Evolutionary conservation across 2,329 filamentous ascomycete genomes (phyloP).

Genomic region (Ophiostoma quercus): DNA sequence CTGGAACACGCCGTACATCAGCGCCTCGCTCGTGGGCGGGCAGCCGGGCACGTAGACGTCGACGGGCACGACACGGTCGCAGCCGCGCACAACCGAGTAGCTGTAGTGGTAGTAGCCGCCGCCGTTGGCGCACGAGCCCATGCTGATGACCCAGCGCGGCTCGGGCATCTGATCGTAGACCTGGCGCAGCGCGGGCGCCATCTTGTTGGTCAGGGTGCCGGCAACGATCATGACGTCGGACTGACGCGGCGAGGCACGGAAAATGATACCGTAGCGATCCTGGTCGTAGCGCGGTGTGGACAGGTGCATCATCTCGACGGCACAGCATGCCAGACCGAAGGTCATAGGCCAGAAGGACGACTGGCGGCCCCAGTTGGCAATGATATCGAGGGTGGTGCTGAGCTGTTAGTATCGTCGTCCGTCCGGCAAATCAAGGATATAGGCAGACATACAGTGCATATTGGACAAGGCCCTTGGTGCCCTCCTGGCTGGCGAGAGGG

Average conservation of each 20-base stretch:
- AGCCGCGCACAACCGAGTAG: constrained; percentile 60
- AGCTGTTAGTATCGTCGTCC: constrained; percentile 20
- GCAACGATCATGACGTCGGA: constrained; percentile 93
- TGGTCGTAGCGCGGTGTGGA: constrained; percentile 86
- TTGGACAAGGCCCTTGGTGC: constrained; percentile 74
- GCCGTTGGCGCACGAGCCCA: constrained; percentile 67
- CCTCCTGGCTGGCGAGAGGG: constrained; percentile 69
- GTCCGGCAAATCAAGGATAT: neutral
- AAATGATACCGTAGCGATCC: constrained; percentile 83
- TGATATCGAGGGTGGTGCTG: constrained; percentile 71
- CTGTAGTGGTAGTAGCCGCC: constrained; percentile 72
- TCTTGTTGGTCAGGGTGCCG: constrained; percentile 91
- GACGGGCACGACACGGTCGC: constrained; percentile 61
- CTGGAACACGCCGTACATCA: constrained; percentile 57
- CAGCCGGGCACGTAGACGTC: constrained; percentile 66
- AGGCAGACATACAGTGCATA: constrained; percentile 70
- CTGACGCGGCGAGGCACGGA: constrained; percentile 80
- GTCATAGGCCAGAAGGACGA: constrained; percentile 84
- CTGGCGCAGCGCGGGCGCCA: constrained; percentile 84
- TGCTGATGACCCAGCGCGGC: constrained; percentile 72
- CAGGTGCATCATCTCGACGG: constrained; percentile 88
- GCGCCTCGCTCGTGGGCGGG: constrained; percentile 44
- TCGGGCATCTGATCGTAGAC: constrained; percentile 97
- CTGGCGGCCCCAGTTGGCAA: constrained; percentile 80
- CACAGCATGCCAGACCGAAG: constrained; percentile 83